Evolutionary conservation across 2,329 filamentous ascomycete genomes (phyloP), one percentile per base, ranked within the genome.

Genomic region (Ilyonectria robusta): DNA sequence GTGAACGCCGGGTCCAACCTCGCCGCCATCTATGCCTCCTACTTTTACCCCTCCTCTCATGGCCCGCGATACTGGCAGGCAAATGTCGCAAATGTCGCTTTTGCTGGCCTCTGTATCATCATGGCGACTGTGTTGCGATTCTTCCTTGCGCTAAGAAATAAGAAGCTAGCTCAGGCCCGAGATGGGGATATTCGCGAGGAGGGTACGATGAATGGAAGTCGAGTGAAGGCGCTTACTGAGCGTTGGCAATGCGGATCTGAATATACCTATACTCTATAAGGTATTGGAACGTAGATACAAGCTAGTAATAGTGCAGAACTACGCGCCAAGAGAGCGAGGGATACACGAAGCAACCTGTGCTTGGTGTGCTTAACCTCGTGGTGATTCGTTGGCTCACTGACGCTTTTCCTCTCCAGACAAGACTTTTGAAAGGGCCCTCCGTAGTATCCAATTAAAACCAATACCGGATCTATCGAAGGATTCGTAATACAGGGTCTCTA

Each of bases 1-100:
- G 46, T 50, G 17, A 50, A 50, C 23, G 46, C 46, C 21, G 46
- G 46, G 10, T 50, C 46, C 19, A 50, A 50, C 46, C 23, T 50
- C 23, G 46, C 46, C 4, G 11, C 46, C n/a, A 50, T 50, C 13
- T 50, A 50, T 23, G 46, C 46, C 11, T 50, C 46, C 9, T 50
- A 50, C 46, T 50, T 50, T 26, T 50, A 50, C 46, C 46, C 46
- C 7, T 15, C 19, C n/a, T 50, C 46, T 29, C 46, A 50, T 10
- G 46, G 46, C 8, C 46, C 46, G 11, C 46, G 21, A 23, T 50
- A 50, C 46, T 50, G 46, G 46, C 46, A 50, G 21, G 46, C 46
- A 19, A 50, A 50, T 15, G 46, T 50, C 46, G 46, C 46, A 19
- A 50, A 50, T 29, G 46, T 50, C 23, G 46, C 46, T 4, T 50